Evolutionary conservation across 2,329 filamentous ascomycete genomes (phyloP), one percentile per base, ranked within the genome.

Genomic region (Elsinoe australis): DNA sequence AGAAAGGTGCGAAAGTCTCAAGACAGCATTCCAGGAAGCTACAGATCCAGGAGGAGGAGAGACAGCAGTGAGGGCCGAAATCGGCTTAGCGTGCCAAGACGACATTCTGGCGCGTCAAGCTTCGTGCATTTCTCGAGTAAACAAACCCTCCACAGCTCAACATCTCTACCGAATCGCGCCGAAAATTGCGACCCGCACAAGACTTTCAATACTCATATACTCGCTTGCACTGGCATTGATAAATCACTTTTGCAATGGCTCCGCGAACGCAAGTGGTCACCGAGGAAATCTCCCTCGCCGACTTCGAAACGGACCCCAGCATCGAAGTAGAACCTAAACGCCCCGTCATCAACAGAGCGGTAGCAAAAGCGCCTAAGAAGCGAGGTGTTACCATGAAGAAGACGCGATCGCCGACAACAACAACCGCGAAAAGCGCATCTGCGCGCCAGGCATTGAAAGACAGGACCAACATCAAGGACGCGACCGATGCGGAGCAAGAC

Each of bases 401-500:
- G 52, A 49, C 53, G 41, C 52, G 51, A 51, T 51, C 52, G 5
- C 56, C 57, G 21, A 46, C 60, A 8, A 49, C 56, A 47, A 56
- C 57, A 3, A 62, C 62, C 50, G 52, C 61, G 29, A 52, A 54
- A 17, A 54, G 58, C 12, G 67, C 62, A 52, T 50, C 56, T 29
- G 57, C 62, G 47, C 67, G 70, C 51, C 66, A 65, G 46, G 67
- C 62, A 22, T 57, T 70, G 34, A 65, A 64, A 10, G 70, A 71
- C 53, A 61, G 61, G 46, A 63, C 63, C 14, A 64, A 65, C 38
- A 56, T 52, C 32, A 58, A 60, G 42, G 51, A 53, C 33, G 70
- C 72, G 18, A 66, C 62, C 3, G 68, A 71, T 38, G 65, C 65
- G 14, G 70, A 72, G 15, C 67, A 67, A 8, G 65, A 67, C 35